Evolutionary conservation across 1,284 basidiomycete genomes (phyloP), one percentile per base, ranked within the genome.

Genomic region (Naganishia cerealis): DNA sequence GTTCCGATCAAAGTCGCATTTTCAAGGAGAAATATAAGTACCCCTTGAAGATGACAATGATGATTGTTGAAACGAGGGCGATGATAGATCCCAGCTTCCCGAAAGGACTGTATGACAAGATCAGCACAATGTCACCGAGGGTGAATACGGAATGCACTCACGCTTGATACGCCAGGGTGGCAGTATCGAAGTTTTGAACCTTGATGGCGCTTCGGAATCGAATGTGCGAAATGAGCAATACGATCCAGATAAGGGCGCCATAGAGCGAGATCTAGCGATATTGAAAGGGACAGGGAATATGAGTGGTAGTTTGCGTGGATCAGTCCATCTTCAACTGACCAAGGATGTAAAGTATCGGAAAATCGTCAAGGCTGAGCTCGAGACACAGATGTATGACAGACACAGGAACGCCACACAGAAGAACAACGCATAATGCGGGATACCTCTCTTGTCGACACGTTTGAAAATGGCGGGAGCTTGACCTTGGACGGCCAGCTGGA

Each of bases 131-230:
- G 29, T 18, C 10, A 26, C 36, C 15, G 18, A n/a, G 26, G 21
- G 10, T 43, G 33, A n/a, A 24, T 24, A 43, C 7, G 18, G 16
- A 3, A 4, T 29, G 46, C 26, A 67, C 68, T 61, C 54, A 72
- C 67, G 88, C 87, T 74, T 85, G 86, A 80, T 88, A 91, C 0
- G 88, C 87, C 16, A 91, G 81, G 10, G 81, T 78, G 57, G 87
- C 84, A 21, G 89, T 83, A 1, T 84, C 85, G 71, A 87, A 83
- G 16, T 88, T 88, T 69, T 90, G 88, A 0, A 81, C 85, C 71
- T 86, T 83, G 71, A 90, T 79, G 0, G 87, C 88, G 73, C 84
- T 83, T 88, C 89, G 88, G 79, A 90, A 90, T 15, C 82, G 83
- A 68, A 90, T 85, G 79, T 90, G 89, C 12, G 85, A 85, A 57